Evolutionary conservation across 768 basidiomycete genomes (phyloP), one percentile per base, ranked within the genome.

Genomic region (Cubamyces lactineus): DNA sequence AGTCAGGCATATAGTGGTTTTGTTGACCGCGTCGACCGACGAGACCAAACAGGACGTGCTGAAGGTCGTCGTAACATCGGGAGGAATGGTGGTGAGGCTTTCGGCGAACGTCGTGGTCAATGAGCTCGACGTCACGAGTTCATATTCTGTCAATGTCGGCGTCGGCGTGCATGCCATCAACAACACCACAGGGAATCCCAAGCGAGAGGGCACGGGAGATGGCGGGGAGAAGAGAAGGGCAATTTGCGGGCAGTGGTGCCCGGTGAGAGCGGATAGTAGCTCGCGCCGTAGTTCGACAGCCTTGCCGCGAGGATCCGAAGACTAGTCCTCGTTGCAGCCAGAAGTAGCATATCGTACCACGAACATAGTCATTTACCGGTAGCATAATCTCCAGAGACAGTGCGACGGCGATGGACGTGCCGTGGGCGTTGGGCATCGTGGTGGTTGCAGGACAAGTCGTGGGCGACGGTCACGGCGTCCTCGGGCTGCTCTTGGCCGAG

Each of bases 131-230:
- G 76, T 77, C 66, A 79, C 34, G 5, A 75, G 69, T 47, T 71
- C 73, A 61, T 78, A 82, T 47, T 71, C 70, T 6, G 82, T 83
- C 65, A 72, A 72, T 7, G 81, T 82, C 49, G 82, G 77, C 53
- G 74, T 71, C 21, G 79, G 70, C 40, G 70, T 70, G 66, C 83
- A 84, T 56, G 81, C 67, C 71, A 72, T 72, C 28, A 63, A 63
- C 62, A 45, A 30, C 49, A 52, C 55, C 58, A 41, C 52, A 43
- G 26, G 28, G 5, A 9, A 17, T 24, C 48, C 6, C 39, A 15
- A 40, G 57, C 48, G 57, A 47, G 19, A 15, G 40, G 21, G 21
- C 19, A 19, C 13, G 41, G 45, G 19, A 48, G 57, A 51, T 50
- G 41, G 48, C 48, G 56, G 49, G 23, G 49, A n/a, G 47, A n/a